phyloP scores from a whole-genome alignment of 1,139 yeast species.

The Kluyveromyces sp. region DNA sequence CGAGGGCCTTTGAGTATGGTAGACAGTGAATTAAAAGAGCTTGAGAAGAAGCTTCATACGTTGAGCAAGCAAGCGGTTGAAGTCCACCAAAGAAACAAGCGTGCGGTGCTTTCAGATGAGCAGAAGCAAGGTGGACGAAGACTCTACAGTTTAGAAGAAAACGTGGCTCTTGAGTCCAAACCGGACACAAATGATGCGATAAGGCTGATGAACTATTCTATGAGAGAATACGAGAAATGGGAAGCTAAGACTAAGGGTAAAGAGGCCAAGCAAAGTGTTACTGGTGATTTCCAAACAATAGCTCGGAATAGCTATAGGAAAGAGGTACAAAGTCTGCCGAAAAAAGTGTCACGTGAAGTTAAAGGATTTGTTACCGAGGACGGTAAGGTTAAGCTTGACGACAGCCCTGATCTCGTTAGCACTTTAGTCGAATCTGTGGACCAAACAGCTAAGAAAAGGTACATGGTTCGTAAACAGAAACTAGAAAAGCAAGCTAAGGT shows the following conservation, averaged over 20 bases:
- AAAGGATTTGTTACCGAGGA: slow-evolving; percentile 12
- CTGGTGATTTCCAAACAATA: slow-evolving; percentile 21
- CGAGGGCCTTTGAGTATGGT: no score
- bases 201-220: slow-evolving; percentile 54
- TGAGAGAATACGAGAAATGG: slow-evolving; percentile 68
- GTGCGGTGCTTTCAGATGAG: slow-evolving; percentile 33
- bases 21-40: no score
- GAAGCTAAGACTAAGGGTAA: slow-evolving; percentile 37
- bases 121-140: slow-evolving; percentile 34
- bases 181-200: slow-evolving; percentile 13
- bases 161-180: slow-evolving; percentile 33
- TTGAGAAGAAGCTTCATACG: slow-evolving; percentile 24
- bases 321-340: slow-evolving; percentile 35
- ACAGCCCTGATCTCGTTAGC: slow-evolving; percentile 20
- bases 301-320: slow-evolving; percentile 29
- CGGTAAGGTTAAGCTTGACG: slow-evolving; percentile 15
- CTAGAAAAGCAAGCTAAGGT: slow-evolving; percentile 9
- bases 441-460: slow-evolving; percentile 22
- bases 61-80: slow-evolving; percentile 35
- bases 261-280: slow-evolving; percentile 39
- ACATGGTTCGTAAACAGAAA: slow-evolving; percentile 19
- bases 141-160: slow-evolving; percentile 29
- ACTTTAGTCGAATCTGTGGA: slow-evolving; percentile 20
- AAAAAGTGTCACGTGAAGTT: slow-evolving; percentile 27
- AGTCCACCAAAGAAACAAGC: slow-evolving; percentile 37